A percentile compares a stretch with the other conserved stretches of the same genome.
Conservation (phyloP, 371 early-diverging fungal species). For the Haplosporangium sp. region DNA sequence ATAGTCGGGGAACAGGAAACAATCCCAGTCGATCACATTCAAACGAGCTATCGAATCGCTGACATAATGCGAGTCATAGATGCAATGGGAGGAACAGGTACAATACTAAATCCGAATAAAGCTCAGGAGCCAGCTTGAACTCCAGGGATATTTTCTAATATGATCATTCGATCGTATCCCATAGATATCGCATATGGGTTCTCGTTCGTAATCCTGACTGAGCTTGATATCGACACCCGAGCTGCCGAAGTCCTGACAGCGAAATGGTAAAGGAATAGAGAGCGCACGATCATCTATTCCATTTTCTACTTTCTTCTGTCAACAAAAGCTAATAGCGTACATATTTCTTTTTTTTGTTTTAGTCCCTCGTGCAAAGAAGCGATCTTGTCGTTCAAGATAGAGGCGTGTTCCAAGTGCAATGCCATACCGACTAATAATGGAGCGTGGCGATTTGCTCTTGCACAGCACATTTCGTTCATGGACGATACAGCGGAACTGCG, state of each 20-base stretch:
- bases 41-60: conserved; percentile 15
- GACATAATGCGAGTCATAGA: conserved; percentile 18
- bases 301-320: not conserved
- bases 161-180: not conserved
- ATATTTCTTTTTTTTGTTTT: not conserved
- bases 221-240: conserved; percentile 37
- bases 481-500: conserved; percentile 47
- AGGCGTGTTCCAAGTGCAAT: conserved; percentile 20
- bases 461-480: conserved; percentile 41
- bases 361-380: conserved; percentile 29
- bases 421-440: conserved; percentile 13
- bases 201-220: conserved; percentile 23
- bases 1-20: conserved; percentile 15
- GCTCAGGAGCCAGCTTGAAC: no score
- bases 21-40: conserved; percentile 20
- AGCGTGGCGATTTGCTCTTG: conserved; percentile 31
- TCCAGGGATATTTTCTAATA: not conserved
- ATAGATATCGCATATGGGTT: conserved; percentile 30
- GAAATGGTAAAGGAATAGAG: conserved; percentile 26
- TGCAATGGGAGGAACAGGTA: conserved; percentile 7
- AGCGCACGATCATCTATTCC: no score
- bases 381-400: conserved; percentile 38
- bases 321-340: not conserved
- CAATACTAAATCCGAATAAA: no score
- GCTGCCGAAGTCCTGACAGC: conserved; percentile 31